phyloP scores from a whole-genome alignment of 1,284 basidiomycete species.

The Naganishia albida region DNA sequence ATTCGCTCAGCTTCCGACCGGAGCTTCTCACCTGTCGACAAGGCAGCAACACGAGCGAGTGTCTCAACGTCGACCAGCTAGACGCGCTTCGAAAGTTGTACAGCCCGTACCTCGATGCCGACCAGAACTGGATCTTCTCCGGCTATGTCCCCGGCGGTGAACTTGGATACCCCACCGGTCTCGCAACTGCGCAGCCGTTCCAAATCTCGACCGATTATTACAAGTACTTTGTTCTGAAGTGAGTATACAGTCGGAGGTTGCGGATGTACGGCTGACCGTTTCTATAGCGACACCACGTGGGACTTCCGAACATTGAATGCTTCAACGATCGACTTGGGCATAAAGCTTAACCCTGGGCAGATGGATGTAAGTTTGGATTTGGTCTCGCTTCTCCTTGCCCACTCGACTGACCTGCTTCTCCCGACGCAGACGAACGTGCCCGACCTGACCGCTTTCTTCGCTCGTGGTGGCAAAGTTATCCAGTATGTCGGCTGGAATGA shows the following conservation, averaged over 20 bases:
- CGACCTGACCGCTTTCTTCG: constrained; percentile 46
- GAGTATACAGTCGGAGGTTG: background rate
- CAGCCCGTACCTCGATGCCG: constrained; percentile 23
- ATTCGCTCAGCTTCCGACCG: constrained; percentile 41
- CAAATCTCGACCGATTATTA: constrained; percentile 25
- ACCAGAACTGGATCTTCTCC: constrained; percentile 27
- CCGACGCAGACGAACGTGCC: constrained; percentile 37
- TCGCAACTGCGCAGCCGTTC: constrained; percentile 21
- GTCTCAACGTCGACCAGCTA: constrained; percentile 17
- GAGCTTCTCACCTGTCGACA: constrained; percentile 45
- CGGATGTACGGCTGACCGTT: background rate
- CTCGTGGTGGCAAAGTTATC: constrained; percentile 44
- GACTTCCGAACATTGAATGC: constrained; percentile 21
- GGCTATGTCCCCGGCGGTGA: constrained; percentile 26
- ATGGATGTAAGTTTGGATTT: constrained; percentile 9
- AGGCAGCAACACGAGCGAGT: constrained; percentile 30
- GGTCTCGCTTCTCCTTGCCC: background rate
- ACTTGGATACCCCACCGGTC: constrained; percentile 17
- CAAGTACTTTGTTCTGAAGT: constrained; percentile 26
- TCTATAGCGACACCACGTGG: constrained; percentile 14
- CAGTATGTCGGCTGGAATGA: constrained; percentile 50
- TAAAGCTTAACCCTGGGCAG: constrained; percentile 15
- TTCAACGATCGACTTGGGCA: constrained; percentile 17
- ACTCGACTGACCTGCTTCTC: background rate
- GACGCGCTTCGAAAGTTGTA: constrained; percentile 24